Base-by-base conservation (phyloP, 2,329 filamentous ascomycete species). In the Fusarium palustre region DNA sequence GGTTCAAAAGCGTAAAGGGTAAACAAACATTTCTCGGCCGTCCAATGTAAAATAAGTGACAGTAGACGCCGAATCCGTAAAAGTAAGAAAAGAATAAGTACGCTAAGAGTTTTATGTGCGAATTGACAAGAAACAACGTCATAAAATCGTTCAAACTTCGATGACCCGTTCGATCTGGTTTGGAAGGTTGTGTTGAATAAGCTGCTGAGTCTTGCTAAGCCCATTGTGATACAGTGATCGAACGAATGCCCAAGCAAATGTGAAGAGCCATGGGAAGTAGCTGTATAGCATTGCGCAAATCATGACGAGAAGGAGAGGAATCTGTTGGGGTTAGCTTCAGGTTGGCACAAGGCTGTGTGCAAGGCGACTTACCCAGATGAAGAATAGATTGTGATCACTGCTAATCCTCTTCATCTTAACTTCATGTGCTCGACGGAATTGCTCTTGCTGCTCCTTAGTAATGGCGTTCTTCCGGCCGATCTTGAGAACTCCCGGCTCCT, bases 351-450 rank as follows among this genome's bases (percentile, higher is more conserved):
- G 12, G 16, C 33, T 36, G 18, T 28, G 28, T 22, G 22, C 11
- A 20, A 46, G 12, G 49, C 31, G 31, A 78, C 83, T 74, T 85
- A 90, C 88, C 89, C 89, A 91, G 73, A 91, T 84, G 70, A 90
- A 89, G 81, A 90, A 91, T 46, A 91, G 81, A 75, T 90, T 90
- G 71, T 85, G 85, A 73, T 91, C 89, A 61, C 86, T 87, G 69
- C 87, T 85, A 63, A 90, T 80, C 63, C 83, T 85, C 84, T 90
- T 91, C 72, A 89, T 81, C 76, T 87, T 90, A 75, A 85, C 83
- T 58, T 88, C 86, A 66, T 88, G 87, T 28, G 85, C 87, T 54
- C 87, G 81, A 45, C 89, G 82, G 66, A 91, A 83, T 69, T 87
- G 87, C 69, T 89, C 87, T 75, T 89, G 87, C 75, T 91, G 88